phyloP scores from a whole-genome alignment of 1,284 basidiomycete genomes.

The Moesziomyces antarcticus region DNA sequence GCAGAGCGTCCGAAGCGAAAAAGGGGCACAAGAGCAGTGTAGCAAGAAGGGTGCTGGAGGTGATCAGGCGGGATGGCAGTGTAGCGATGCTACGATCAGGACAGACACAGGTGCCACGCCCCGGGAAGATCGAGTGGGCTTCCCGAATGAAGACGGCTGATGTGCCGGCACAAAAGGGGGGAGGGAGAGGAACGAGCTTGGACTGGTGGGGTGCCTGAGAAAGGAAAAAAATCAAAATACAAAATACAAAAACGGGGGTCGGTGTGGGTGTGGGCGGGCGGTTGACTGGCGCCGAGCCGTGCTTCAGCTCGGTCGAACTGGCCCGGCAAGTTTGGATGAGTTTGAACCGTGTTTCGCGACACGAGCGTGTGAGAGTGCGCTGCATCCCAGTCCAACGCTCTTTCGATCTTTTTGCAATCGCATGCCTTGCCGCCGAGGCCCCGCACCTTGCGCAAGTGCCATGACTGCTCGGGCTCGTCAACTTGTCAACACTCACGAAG shows the following conservation, averaged over 20 bases:
- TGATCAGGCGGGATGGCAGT: neutral
- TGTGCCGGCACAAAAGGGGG: neutral
- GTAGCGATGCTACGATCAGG: neutral
- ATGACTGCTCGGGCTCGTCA: too few species aligned
- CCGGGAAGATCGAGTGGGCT: too few species aligned
- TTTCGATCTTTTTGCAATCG: neutral
- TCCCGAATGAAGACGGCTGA: neutral
- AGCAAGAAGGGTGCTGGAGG: neutral
- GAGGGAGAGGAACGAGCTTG: too few species aligned
- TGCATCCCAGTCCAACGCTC: neutral
- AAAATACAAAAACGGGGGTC: too few species aligned
- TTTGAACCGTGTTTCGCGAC: slow-evolving; percentile 2
- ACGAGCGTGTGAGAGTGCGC: neutral
- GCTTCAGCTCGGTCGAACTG: slow-evolving; percentile 23
- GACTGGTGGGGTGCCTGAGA: neutral
- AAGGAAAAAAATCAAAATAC: neutral
- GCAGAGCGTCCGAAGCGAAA: neutral
- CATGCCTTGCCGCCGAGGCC: too few species aligned
- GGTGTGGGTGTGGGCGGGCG: neutral
- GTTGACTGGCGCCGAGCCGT: neutral
- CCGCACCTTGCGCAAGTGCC: too few species aligned
- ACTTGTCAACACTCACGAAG: too few species aligned
- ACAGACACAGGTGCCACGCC: neutral
- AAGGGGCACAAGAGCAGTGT: slow-evolving; percentile 11
- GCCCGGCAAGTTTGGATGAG: neutral